Base-by-base conservation (phyloP, 805 yeast genomes). In the Naumovozyma dairenensis region DNA sequence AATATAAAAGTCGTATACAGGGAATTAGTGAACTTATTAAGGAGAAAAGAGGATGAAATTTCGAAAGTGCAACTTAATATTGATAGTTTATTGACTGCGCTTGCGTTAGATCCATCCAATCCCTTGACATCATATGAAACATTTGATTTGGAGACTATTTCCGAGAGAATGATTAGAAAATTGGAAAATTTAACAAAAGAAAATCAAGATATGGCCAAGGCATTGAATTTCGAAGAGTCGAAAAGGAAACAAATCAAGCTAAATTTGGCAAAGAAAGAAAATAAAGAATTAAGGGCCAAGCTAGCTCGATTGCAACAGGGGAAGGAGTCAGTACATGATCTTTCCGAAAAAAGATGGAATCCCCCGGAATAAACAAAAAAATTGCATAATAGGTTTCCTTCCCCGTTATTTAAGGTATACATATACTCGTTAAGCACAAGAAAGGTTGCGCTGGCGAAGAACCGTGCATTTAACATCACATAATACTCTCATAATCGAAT, bases 171-270 rank as follows among this genome's bases (percentile, higher is more conserved):
- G 37, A 64, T 83, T 26, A 66, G 68, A 26, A 74, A 80, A 45
- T 46, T 84, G 42, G 71, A 72, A 34, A 60, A 68, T 37, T 58
- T 84, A 38, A 72, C 73, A 14, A 69, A 67, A 29, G 94, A 84
- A 50, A 84, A 84, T 51, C 77, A 76, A 37, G 75, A 69, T 41
- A 65, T 84, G 59, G 67, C 77, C 40, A 72, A 72, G 45, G 73
- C 81, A 77, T 55, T 82, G 8, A 74, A 86, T 43, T 77, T 67
- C 55, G 84, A 93, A n/a, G 75, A 76, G 50, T 69, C 81, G 28
- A 79, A 79, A 48, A 84, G 82, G 46, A 62, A 75, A 40, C 72
- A 77, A 38, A 71, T 82, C 27, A 83, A 80, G 53, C 52, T 80
- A 27, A 83, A 80, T 14, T 51, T 82, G 29, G 55, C 78, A 31